Base-by-base conservation (phyloP, 169 alveolate species). In the Cryptosporidium meleagridis region DNA sequence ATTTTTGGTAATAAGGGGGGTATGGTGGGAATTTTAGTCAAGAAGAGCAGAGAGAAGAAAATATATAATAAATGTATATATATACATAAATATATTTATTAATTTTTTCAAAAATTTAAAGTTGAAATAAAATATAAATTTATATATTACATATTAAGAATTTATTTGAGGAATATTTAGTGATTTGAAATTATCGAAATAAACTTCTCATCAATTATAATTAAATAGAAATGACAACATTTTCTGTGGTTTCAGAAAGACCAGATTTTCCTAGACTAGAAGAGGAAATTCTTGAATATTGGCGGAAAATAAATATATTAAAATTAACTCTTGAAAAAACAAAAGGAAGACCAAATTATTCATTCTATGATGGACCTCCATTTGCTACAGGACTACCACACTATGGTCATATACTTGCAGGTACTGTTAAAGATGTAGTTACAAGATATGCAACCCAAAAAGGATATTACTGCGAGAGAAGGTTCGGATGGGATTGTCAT, bases 401-500 rank as follows among this genome's bases (percentile, higher is more conserved):
- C 92, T 98, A 99, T 92, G 99, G 99, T 10, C 99, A 99, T 94
- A 96, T 99, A 48, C 97, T 98, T 21, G 99, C 99, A n/a, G 99
- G 99, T 10, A 97, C 99, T 12, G 97, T 97, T 69, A 98, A 98
- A 98, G 99, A 99, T 92, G 99, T 98, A 14, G 99, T 98, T 14
- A 97, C 99, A 2, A 95, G 99, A 70, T 98, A 98, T 92, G 98
- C 99, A 69, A 97, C 98, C 67, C 98, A 97, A 93, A 96, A 97
- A 10, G 99, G 99, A 12, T 96, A 94, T 91, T 95, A 96, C 85
- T 99, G 97, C 5, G 99, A 97, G 75, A 94, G 99, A 86, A 93
- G 99, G 73, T 99, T 99, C 85, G 99, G 99, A 9, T 99, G 99
- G 99, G 99, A 99, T 91, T 98, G 99, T 93, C 99, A 99, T 92